Evolutionary conservation across 345 rosid species (phyloP).

Genomic region (Syzygium oleosum): DNA sequence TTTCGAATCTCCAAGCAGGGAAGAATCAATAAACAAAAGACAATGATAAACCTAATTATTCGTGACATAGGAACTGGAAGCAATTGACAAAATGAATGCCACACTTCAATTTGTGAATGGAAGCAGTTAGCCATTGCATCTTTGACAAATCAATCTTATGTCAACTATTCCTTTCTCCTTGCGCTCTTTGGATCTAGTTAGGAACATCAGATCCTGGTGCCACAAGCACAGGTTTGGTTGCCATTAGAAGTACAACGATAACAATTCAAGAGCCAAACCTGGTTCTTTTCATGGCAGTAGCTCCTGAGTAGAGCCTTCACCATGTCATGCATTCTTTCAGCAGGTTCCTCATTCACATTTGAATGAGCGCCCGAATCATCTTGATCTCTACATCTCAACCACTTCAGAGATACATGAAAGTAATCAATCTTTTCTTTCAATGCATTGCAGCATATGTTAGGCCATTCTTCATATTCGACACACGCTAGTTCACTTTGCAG

Average conservation of each 20-base stretch:
- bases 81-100: not conserved
- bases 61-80: not conserved
- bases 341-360: conserved; percentile 28
- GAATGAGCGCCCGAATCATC: conserved; percentile 20
- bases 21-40: not conserved
- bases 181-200: not conserved
- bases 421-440: conserved; percentile 31
- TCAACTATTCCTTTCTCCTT: not conserved
- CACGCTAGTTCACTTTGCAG: conserved; percentile 41
- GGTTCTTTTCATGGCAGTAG: conserved; percentile 9
- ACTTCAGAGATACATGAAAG: conserved; percentile 23
- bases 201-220: not conserved
- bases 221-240: not conserved
- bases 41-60: not conserved
- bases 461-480: conserved; percentile 42
- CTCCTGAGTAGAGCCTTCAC: conserved; percentile 22
- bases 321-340: conserved; percentile 26
- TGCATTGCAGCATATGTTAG: conserved; percentile 29
- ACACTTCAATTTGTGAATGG: not conserved
- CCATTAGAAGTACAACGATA: not conserved
- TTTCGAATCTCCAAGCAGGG: not conserved
- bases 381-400: conserved; percentile 22
- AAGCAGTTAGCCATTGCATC: not conserved
- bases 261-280: conserved; percentile 24
- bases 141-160: not conserved